phyloP scores from a whole-genome alignment of 139 green algal genomes.

The Volvox africanus region DNA sequence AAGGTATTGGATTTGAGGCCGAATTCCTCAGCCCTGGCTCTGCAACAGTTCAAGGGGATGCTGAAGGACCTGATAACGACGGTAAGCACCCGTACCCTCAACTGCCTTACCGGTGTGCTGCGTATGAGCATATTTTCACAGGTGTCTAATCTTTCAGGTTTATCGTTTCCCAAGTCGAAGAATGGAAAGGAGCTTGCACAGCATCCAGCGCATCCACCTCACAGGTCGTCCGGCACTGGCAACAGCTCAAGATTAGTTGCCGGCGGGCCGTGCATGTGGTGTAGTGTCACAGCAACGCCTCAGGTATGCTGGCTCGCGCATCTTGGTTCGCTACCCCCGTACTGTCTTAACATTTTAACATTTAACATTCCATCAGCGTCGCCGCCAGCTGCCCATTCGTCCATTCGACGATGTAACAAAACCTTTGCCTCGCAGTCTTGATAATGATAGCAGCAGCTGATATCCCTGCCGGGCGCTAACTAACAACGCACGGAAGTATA shows the following conservation, averaged over 20 bases:
- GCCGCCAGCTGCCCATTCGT: too few species aligned
- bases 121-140: neutral
- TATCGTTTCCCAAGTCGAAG: neutral
- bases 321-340: too few species aligned
- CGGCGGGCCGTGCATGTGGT: slow-evolving; percentile 27
- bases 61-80: neutral
- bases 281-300: slow-evolving; percentile 10
- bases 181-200: neutral
- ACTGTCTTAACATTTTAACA: too few species aligned
- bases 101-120: neutral
- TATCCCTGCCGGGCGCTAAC: too few species aligned
- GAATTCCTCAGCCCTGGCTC: neutral
- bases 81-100: neutral
- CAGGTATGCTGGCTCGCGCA: neutral
- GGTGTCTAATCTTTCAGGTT: neutral
- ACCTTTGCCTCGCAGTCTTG: too few species aligned
- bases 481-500: too few species aligned
- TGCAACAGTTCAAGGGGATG: neutral
- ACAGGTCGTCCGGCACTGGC: neutral
- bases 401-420: too few species aligned
- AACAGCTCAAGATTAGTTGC: slow-evolving; percentile 30
- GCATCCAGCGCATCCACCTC: neutral
- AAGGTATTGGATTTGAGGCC: neutral
- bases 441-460: too few species aligned
- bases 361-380: too few species aligned